phyloP scores from a whole-genome alignment of 106 monocot genomes.

The Platanthera zijinensis region DNA sequence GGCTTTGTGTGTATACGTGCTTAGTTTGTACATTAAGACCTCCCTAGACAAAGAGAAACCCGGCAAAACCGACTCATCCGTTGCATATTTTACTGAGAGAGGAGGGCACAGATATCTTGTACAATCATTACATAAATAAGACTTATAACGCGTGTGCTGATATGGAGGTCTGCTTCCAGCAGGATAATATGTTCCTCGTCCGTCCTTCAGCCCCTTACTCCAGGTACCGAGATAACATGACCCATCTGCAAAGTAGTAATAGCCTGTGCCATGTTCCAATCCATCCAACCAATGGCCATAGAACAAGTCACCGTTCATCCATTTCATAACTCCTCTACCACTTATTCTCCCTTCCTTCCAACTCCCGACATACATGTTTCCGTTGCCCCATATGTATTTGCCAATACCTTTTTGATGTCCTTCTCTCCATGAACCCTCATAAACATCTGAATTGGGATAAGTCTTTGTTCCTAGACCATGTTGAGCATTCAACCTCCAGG shows the following conservation, averaged over 20 bases:
- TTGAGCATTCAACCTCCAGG: slow-evolving; percentile 80
- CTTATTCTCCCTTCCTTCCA: slow-evolving; percentile 88
- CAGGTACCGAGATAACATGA: slow-evolving; percentile 74
- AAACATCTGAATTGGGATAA: slow-evolving; percentile 58
- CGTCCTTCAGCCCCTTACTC: slow-evolving; percentile 93
- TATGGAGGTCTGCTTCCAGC: slow-evolving; percentile 42
- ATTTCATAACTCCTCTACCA: slow-evolving; percentile 80
- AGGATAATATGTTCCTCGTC: slow-evolving; percentile 61
- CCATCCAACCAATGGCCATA: slow-evolving; percentile 85
- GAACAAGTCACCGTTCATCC: slow-evolving; percentile 68
- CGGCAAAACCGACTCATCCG: neutral
- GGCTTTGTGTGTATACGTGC: too few relatives aligned
- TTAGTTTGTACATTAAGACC: too few relatives aligned
- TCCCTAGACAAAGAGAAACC: too few relatives aligned
- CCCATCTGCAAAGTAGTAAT: slow-evolving; percentile 63
- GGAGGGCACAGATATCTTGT: slow-evolving; percentile 15
- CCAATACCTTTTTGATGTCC: slow-evolving; percentile 79
- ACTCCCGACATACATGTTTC: slow-evolving; percentile 66
- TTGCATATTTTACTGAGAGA: slow-evolving; percentile 12
- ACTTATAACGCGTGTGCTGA: slow-evolving; percentile 17
- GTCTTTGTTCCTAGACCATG: slow-evolving; percentile 72
- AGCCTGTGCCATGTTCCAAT: slow-evolving; percentile 65
- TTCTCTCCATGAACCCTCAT: slow-evolving; percentile 84
- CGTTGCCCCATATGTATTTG: slow-evolving; percentile 64
- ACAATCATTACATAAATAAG: slow-evolving; percentile 11